Conservation (phyloP, 169 alveolate genomes). For the Babesia bigemina region DNA sequence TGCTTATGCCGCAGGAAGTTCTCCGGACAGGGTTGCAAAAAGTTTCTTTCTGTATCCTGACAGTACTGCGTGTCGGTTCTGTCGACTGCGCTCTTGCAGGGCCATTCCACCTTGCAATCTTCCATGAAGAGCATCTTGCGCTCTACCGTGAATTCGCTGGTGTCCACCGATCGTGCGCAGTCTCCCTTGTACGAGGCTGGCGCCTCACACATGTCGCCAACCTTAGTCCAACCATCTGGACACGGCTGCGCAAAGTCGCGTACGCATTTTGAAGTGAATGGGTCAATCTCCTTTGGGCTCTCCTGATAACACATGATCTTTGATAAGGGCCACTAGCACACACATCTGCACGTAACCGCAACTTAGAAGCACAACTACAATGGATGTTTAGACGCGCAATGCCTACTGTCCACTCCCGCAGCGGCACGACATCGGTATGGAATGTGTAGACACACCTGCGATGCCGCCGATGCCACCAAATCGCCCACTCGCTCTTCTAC, state of each 20-base stretch:
- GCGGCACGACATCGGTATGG: neutral
- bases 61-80: slow-evolving; percentile 24
- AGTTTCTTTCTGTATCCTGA: slow-evolving; percentile 36
- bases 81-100: slow-evolving; percentile 26
- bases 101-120: slow-evolving; percentile 36
- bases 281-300: slow-evolving; percentile 25
- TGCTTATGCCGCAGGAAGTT: slow-evolving; percentile 46
- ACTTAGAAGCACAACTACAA: neutral
- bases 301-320: slow-evolving; percentile 12
- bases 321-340: neutral
- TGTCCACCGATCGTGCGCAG: slow-evolving; percentile 43
- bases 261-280: slow-evolving; percentile 44
- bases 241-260: slow-evolving; percentile 57
- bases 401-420: neutral
- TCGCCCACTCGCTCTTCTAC: slow-evolving; percentile 41
- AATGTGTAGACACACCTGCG: slow-evolving; percentile 20
- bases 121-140: slow-evolving; percentile 37
- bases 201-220: slow-evolving; percentile 52
- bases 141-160: slow-evolving; percentile 34
- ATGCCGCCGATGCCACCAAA: slow-evolving; percentile 43
- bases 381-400: neutral
- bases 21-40: slow-evolving; percentile 61
- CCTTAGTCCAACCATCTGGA: slow-evolving; percentile 51
- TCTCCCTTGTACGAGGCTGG: slow-evolving; percentile 65
- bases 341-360: neutral